These are phyloP conservation scores for Epichloe gansuensis DNA, from an alignment of 2,329 filamentous ascomycete species.

Conservation along the genomic window DNA sequence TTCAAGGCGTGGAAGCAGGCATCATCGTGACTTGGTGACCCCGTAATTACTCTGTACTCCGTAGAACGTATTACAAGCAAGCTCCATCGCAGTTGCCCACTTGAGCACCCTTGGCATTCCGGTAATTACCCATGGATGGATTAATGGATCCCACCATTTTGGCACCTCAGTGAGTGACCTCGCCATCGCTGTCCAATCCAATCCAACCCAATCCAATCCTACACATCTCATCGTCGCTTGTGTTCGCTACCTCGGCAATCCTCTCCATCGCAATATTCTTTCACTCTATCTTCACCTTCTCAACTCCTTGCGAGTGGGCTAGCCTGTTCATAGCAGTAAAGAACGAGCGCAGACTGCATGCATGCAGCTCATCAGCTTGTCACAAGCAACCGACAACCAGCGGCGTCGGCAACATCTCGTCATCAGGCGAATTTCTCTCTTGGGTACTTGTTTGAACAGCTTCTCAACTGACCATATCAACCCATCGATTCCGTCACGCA, in stretches of 20 bases:
- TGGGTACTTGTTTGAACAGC: not conserved
- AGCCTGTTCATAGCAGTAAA: not conserved
- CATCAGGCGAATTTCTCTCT: not conserved
- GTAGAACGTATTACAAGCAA: too few relatives aligned
- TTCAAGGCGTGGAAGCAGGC: too few relatives aligned
- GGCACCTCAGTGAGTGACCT: not conserved
- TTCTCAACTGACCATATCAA: not conserved
- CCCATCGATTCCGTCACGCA: not conserved
- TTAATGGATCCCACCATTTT: too few relatives aligned
- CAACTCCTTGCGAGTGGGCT: too few relatives aligned
- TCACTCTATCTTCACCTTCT: not conserved
- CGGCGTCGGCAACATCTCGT: not conserved
- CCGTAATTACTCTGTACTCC: too few relatives aligned
- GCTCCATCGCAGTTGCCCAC: too few relatives aligned
- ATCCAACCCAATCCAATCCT: not conserved
- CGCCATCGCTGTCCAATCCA: too few relatives aligned
- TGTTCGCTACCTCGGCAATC: not conserved
- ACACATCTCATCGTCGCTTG: not conserved
- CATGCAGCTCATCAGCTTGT: not conserved
- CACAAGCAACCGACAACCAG: not conserved
- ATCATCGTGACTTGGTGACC: too few relatives aligned
- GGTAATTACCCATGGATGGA: too few relatives aligned
- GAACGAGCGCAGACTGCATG: not conserved
- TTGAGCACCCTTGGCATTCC: too few relatives aligned
- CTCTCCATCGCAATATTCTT: not conserved